phyloP scores from a whole-genome alignment of 164 flowering plant genomes.

The Santalum album region DNA sequence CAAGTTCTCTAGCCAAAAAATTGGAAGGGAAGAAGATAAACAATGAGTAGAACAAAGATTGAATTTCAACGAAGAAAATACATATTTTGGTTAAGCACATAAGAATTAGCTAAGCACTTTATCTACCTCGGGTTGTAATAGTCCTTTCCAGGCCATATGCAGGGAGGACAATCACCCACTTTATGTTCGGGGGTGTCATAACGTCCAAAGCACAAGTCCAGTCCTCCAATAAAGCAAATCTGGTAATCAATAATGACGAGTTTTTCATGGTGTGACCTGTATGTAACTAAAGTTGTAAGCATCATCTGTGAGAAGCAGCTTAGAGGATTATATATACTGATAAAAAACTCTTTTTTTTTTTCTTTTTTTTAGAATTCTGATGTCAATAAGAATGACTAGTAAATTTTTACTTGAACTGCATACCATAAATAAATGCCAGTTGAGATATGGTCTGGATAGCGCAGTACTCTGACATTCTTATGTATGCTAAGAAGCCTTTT shows the following conservation, averaged over 20 bases:
- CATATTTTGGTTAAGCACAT: not conserved
- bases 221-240: slow-evolving; percentile 5
- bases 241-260: slow-evolving; percentile 1
- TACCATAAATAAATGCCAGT: slow-evolving; percentile 7
- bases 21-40: not conserved
- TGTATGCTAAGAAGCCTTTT: slow-evolving; percentile 3
- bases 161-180: not conserved
- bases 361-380: too few species aligned
- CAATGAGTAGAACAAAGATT: not conserved
- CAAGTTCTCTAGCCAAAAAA: slow-evolving; percentile 3
- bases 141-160: slow-evolving; percentile 6
- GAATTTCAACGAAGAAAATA: not conserved
- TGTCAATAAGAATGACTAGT: not conserved
- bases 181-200: slow-evolving; percentile 5
- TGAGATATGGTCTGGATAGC: slow-evolving; percentile 4
- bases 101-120: too few species aligned
- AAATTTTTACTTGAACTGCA: not conserved
- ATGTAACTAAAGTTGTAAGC: not conserved
- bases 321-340: not conserved
- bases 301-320: not conserved
- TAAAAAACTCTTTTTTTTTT: too few species aligned
- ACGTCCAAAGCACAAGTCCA: slow-evolving; percentile 5
- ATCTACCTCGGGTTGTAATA: slow-evolving; percentile 6
- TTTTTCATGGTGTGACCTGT: slow-evolving; percentile 8
- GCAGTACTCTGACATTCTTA: slow-evolving; percentile 6